A percentile compares a stretch with the other conserved stretches of the same genome.
phyloP scores from a whole-genome alignment of 805 yeast genomes.

The Blastobotrys attinorum region DNA sequence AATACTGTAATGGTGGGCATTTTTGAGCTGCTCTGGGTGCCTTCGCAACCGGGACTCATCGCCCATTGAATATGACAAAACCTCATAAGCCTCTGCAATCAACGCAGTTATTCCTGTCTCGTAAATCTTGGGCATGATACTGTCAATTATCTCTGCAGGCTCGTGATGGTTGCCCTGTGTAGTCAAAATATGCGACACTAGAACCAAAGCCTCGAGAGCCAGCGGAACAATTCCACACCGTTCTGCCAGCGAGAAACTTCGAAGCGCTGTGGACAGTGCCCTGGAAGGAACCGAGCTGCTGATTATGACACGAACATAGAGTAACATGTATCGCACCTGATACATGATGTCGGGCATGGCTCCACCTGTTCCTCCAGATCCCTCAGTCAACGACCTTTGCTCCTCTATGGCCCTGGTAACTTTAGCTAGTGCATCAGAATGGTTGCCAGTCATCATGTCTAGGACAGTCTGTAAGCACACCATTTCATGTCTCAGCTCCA shows the following conservation, averaged over 20 bases:
- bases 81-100: constrained; percentile 33
- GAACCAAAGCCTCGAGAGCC: constrained; percentile 39
- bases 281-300: constrained; percentile 34
- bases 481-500: constrained; percentile 7
- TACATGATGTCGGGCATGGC: constrained; percentile 44
- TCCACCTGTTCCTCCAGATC: constrained; percentile 37
- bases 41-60: not conserved
- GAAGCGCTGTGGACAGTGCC: constrained; percentile 42
- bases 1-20: not conserved
- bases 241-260: constrained; percentile 42
- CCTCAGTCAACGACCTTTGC: constrained; percentile 37
- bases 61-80: constrained; percentile 24
- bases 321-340: constrained; percentile 39
- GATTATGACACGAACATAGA: constrained; percentile 39
- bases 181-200: constrained; percentile 39
- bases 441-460: constrained; percentile 10
- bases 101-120: constrained; percentile 34
- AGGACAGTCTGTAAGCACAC: constrained; percentile 22
- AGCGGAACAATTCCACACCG: constrained; percentile 39
- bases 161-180: constrained; percentile 38
- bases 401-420: no score
- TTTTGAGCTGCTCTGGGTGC: constrained; percentile 2
- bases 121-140: constrained; percentile 39
- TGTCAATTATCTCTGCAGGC: constrained; percentile 34
- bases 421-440: constrained; percentile 17